phyloP scores from a whole-genome alignment of 768 basidiomycete species.

The Lactifluus hygrophoroides region DNA sequence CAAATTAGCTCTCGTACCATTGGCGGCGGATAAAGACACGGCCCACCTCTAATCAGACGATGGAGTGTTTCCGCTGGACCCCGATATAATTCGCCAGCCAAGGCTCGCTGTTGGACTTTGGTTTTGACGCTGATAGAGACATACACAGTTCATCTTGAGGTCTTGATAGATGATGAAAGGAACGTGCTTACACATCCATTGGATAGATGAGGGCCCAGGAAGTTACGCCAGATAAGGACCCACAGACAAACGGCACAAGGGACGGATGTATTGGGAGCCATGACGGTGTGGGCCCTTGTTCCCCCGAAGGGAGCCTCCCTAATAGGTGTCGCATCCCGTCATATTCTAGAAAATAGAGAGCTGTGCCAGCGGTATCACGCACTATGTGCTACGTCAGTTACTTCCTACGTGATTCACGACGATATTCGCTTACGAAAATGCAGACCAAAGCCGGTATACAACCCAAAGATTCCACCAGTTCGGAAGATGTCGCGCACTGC shows the following conservation, averaged over 20 bases:
- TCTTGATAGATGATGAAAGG: neutral
- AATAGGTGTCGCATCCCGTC: slow-evolving; percentile 84
- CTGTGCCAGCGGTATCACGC: slow-evolving; percentile 84
- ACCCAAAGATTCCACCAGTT: slow-evolving; percentile 50
- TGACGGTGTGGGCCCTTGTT: slow-evolving; percentile 71
- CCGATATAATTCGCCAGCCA: slow-evolving; percentile 70
- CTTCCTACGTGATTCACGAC: neutral
- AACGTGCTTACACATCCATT: slow-evolving; percentile 67
- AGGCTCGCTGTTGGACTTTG: slow-evolving; percentile 87
- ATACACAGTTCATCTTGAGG: slow-evolving; percentile 15
- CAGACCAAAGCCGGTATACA: slow-evolving; percentile 80
- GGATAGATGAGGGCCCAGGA: slow-evolving; percentile 68
- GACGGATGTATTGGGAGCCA: slow-evolving; percentile 80
- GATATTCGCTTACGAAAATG: slow-evolving; percentile 58
- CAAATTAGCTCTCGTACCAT: neutral
- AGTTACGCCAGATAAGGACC: slow-evolving; percentile 77
- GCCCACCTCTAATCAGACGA: slow-evolving; percentile 71
- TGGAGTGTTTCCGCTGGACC: slow-evolving; percentile 64
- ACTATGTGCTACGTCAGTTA: slow-evolving; percentile 35
- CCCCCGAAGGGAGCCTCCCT: slow-evolving; percentile 67
- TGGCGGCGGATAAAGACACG: neutral
- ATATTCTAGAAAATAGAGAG: slow-evolving; percentile 90
- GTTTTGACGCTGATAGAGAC: slow-evolving; percentile 65
- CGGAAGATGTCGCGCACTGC: slow-evolving; percentile 76
- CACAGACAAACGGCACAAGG: slow-evolving; percentile 84